Percentiles rank a stretch among this genome's conserved stretches.
Conservation (phyloP, 2,329 filamentous ascomycete species). For the Blumeria graminis region DNA sequence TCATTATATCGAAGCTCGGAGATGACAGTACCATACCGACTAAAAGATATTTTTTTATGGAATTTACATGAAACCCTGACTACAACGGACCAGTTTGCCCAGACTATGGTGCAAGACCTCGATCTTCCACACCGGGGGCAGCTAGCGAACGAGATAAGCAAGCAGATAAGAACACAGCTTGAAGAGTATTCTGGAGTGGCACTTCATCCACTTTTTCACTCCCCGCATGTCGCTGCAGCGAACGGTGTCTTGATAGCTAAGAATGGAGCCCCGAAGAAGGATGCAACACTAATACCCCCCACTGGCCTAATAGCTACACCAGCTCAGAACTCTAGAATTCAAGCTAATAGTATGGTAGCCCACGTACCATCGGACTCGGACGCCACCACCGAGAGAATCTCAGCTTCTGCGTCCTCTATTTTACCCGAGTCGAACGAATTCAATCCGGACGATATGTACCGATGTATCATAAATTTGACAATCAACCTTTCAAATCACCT, state of each 20-base stretch:
- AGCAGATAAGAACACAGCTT: constrained; percentile 80
- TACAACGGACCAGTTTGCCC: constrained; percentile 91
- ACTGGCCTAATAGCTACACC: constrained; percentile 32
- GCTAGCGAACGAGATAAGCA: constrained; percentile 62
- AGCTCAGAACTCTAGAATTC: constrained; percentile 23
- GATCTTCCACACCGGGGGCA: constrained; percentile 56
- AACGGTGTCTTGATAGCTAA: constrained; percentile 16
- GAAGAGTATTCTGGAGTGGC: constrained; percentile 93
- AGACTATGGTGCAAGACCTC: constrained; percentile 69
- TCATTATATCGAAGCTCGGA: constrained; percentile 64
- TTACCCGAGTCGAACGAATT: constrained; percentile 43
- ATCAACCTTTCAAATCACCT: constrained; percentile 79
- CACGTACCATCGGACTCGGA: constrained; percentile 20
- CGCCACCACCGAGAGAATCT: constrained; percentile 19
- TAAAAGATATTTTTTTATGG: constrained; percentile 94
- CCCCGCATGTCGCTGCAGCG: constrained; percentile 17
- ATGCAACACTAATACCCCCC: constrained; percentile 20
- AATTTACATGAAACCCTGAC: constrained; percentile 86
- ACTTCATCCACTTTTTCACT: constrained; percentile 75
- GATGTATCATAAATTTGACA: constrained; percentile 74
- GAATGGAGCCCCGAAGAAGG: constrained; percentile 11
- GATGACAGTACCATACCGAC: constrained; percentile 55
- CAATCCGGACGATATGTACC: constrained; percentile 84
- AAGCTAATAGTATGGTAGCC: constrained; percentile 21
- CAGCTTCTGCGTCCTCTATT: constrained; percentile 43